Conservation (phyloP, 345 rosid species). For the Camelina sativa region DNA sequence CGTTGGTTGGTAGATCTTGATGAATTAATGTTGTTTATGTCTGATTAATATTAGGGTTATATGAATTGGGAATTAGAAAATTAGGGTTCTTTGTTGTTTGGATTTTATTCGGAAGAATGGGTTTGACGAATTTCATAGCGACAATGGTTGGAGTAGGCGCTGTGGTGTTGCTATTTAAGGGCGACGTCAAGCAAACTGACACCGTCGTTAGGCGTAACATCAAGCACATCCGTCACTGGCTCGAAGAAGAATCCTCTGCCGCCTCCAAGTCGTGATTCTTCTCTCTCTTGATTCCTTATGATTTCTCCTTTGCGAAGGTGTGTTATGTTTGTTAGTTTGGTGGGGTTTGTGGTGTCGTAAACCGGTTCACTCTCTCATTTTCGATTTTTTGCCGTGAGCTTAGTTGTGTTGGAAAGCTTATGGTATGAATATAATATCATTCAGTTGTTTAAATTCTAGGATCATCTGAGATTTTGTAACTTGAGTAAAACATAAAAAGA, state of each 20-base stretch:
- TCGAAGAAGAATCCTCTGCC: slow-evolving; percentile 87
- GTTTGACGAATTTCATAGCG: too few species aligned
- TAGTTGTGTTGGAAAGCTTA: not conserved
- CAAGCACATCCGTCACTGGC: slow-evolving; percentile 89
- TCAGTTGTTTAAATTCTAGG: not conserved
- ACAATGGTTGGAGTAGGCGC: slow-evolving; percentile 96
- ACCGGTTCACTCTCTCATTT: not conserved
- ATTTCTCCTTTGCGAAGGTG: not conserved
- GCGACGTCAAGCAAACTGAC: slow-evolving; percentile 92
- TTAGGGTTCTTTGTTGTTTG: too few species aligned
- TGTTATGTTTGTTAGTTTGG: not conserved
- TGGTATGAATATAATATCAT: not conserved
- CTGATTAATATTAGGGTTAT: too few species aligned
- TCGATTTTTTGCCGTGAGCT: too few species aligned
- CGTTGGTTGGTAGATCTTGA: too few species aligned
- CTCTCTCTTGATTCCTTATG: not conserved
- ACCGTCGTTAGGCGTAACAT: slow-evolving; percentile 77
- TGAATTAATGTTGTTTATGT: too few species aligned
- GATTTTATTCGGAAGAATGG: slow-evolving; percentile 51
- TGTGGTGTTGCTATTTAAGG: slow-evolving; percentile 72
- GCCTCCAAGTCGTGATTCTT: slow-evolving; percentile 56
- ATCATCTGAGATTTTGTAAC: slow-evolving; percentile 11
- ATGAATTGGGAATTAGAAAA: too few species aligned
- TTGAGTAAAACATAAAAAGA: not conserved
- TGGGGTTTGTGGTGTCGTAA: slow-evolving; percentile 15